Base-by-base conservation (phyloP, 176 grass and related monocot species). In the Tillandsia leiboldiana region DNA sequence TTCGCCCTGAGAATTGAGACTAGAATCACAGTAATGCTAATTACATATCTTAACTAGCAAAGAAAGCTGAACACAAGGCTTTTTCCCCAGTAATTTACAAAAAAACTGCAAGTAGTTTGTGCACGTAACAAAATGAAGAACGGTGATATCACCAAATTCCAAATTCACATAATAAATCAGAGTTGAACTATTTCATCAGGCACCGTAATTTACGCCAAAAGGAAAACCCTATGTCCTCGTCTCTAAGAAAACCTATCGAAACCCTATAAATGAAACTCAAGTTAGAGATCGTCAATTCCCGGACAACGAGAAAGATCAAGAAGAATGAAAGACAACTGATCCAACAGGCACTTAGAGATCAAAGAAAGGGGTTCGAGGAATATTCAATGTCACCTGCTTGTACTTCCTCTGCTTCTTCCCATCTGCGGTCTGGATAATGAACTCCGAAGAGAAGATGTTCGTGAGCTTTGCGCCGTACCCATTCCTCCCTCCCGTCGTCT, bases 401-500 rank as follows among this genome's bases (percentile, higher is more conserved):
- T 99, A 99, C 75, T 84, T 86, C 90, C 81, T 90, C 79, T 42
- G 84, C 11, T 84, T 77, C 50, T 11, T 75, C 12, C 87, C 90
- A 53, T 99, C 87, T 2, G 84, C 84, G 0, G 95, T 93, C 77
- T 99, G 85, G 53, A 99, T 93, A 53, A 90, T 67, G 68, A 99
- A 99, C 84, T 99, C 90, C 1, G 82, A 90, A 0, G 95, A 99
- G 83, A 99, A 99, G 71, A 99, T 99, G 71, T 99, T 99, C 0
- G 90, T 88, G 51, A 99, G 95, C 49, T 99, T 93, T 0, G 95
- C 95, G 5, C 95, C 95, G 51, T 99, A 99, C 0, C 95, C 95
- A 33, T 99, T 99, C 77, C 95, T 85, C 29, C 90, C 95, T 9
- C 95, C 95, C 5, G 95, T 99, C 26, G 95, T 99, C 82, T 99